Base-by-base conservation (phyloP, 2,329 filamentous ascomycete species). In the Aspergillus neotritici region DNA sequence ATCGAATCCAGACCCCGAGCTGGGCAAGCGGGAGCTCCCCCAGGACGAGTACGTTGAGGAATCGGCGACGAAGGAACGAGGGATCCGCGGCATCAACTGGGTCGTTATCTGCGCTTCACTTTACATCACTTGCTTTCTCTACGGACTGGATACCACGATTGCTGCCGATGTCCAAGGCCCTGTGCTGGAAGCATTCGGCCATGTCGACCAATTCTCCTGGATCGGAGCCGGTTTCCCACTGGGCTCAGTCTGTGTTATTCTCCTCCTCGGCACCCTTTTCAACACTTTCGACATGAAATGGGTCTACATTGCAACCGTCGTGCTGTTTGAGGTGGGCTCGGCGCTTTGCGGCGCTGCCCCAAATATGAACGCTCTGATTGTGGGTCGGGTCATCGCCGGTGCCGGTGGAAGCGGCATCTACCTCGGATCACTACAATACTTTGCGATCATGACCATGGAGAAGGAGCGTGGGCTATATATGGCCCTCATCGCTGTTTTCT, bases 351-450 rank as follows among this genome's bases (percentile, higher is more conserved):
- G 69, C 17, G 67, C 57, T 0, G 64, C 69, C 0, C 67, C 66
- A 3, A 63, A 49, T 21, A 67, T 70, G 55, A 50, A 65, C 39
- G 68, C 68, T 25, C 48, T 76, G 11, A 76, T 77, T 40, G 47
- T 58, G 8, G 61, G 61, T n/a, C 55, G 61, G 31, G 57, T 46
- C 14, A 51, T 63, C 9, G 46, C 41, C 35, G 61, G 61, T 13
- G 39, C 52, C 10, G 61, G 61, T 5, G 60, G 60, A 10, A 17
- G 14, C 15, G 34, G 34, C 11, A 35, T 35, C 14, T 35, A 35
- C 15, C 15, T 35, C 14, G 34, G 34, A 14, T 15, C 21, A 17
- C 15, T 35, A 17, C 15, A 15, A 12, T 12, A 16, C 10, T 12
- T 35, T 12, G 12, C 34, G 14, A 35, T 35, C 11, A 16, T 35